A percentile compares a stretch with the other conserved stretches of the same genome.
Conservation (phyloP, 441 rosid genomes). For the Omphalea diandra region DNA sequence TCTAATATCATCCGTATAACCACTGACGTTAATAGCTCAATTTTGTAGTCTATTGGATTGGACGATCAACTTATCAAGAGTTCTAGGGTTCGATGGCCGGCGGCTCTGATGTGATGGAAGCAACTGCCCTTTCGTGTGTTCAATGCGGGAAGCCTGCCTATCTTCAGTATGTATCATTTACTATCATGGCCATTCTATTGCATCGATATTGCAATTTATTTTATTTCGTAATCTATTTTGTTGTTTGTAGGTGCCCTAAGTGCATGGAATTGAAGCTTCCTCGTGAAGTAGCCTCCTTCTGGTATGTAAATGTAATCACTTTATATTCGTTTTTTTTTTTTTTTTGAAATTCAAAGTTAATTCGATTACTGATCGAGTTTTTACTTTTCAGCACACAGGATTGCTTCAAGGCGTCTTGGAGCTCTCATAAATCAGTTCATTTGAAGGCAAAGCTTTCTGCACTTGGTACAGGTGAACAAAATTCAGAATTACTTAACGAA, state of each 20-base stretch:
- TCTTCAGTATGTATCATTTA: slow-evolving; percentile 75
- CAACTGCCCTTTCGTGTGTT: slow-evolving; percentile 48
- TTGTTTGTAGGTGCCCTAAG: slow-evolving; percentile 75
- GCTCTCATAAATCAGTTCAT: slow-evolving; percentile 85
- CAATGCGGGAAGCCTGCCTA: slow-evolving; percentile 73
- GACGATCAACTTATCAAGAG: background rate
- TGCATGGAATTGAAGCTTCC: slow-evolving; percentile 91
- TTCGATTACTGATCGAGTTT: slow-evolving; percentile 9
- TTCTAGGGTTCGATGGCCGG: slow-evolving; percentile 49
- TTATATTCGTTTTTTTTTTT: too few species aligned
- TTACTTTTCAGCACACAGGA: slow-evolving; percentile 69
- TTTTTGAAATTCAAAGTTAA: background rate
- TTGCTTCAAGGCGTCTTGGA: slow-evolving; percentile 93
- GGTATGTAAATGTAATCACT: too few species aligned
- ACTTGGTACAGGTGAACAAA: slow-evolving; percentile 39
- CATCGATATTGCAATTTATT: background rate
- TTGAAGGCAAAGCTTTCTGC: slow-evolving; percentile 62
- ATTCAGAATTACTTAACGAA: slow-evolving; percentile 41
- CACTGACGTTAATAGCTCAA: background rate
- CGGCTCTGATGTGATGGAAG: slow-evolving; percentile 53
- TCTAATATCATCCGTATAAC: background rate
- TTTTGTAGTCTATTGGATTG: background rate
- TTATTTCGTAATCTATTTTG: background rate
- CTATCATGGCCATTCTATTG: background rate
- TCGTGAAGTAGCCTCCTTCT: slow-evolving; percentile 91